Evolutionary conservation across 805 yeast genomes (phyloP).

Genomic region (Maudiozyma saulgeensis): DNA sequence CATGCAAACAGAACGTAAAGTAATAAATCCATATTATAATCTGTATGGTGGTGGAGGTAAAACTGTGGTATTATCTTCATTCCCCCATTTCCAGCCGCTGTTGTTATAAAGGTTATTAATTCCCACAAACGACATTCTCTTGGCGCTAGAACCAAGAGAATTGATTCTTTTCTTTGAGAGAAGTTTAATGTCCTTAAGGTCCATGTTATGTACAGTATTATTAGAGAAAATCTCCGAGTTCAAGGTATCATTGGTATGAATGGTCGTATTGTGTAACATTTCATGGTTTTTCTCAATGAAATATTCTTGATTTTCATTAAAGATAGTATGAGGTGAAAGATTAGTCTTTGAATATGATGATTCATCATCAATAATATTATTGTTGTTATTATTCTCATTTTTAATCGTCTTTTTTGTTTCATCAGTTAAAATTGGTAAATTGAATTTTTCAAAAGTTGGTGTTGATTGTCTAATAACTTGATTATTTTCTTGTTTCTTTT

Average conservation of each 20-base stretch:
- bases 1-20: no score
- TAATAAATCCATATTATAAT: neutral
- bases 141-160: constrained; percentile 1
- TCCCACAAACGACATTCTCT: constrained; percentile 3
- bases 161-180: neutral
- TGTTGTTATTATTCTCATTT: no score
- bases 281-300: no score
- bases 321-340: no score
- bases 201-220: neutral
- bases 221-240: neutral
- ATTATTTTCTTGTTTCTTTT: neutral
- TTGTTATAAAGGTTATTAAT: constrained; percentile 3
- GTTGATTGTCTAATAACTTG: neutral
- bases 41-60: constrained; percentile 22
- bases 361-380: no score
- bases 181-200: neutral
- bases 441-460: constrained; percentile 1
- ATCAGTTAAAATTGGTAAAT: neutral
- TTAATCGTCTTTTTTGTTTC: neutral
- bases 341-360: no score
- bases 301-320: no score
- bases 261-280: no score
- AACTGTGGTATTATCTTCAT: constrained; percentile 13
- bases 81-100: constrained; percentile 19
- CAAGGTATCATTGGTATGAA: no score